These are phyloP conservation scores for Yarrowia galli DNA, from an alignment of 1,139 yeast species.

Conservation along the genomic window DNA sequence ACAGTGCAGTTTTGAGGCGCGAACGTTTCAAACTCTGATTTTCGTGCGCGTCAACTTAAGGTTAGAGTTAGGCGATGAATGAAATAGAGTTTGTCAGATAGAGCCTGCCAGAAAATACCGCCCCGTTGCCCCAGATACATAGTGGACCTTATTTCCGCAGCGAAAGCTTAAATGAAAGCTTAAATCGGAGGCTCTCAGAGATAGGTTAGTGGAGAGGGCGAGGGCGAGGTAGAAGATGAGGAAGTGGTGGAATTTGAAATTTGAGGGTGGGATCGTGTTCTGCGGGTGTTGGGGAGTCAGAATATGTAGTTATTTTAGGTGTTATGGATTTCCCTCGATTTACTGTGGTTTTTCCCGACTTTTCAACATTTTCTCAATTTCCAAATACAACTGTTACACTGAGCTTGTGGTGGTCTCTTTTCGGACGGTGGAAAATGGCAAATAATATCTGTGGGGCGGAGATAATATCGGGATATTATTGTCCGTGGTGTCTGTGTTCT, in stretches of 20 bases:
- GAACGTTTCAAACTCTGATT: slow-evolving; percentile 30
- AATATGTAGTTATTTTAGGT: too few relatives aligned
- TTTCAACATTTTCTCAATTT: too few relatives aligned
- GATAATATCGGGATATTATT: slow-evolving; percentile 1
- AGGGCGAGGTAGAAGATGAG: background rate
- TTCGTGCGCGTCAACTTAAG: slow-evolving; percentile 4
- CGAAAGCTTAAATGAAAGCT: too few relatives aligned
- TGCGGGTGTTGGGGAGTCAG: too few relatives aligned
- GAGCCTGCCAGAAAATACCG: slow-evolving; percentile 29
- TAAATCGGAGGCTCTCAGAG: background rate
- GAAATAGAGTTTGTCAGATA: slow-evolving; percentile 11
- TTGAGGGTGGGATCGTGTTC: too few relatives aligned
- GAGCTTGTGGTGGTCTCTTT: too few relatives aligned
- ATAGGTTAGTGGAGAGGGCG: background rate
- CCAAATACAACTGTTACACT: too few relatives aligned
- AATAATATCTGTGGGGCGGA: slow-evolving; percentile 23
- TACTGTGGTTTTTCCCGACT: background rate
- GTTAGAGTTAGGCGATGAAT: slow-evolving; percentile 23
- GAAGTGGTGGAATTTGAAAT: background rate
- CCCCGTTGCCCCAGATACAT: slow-evolving; percentile 38
- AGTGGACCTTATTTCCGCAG: slow-evolving; percentile 21
- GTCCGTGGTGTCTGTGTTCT: background rate
- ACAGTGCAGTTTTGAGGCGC: slow-evolving; percentile 29
- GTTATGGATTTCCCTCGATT: background rate
- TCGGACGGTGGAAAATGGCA: background rate